phyloP scores from a whole-genome alignment of 305 asterid genomes.

The Salvia sclarea region DNA sequence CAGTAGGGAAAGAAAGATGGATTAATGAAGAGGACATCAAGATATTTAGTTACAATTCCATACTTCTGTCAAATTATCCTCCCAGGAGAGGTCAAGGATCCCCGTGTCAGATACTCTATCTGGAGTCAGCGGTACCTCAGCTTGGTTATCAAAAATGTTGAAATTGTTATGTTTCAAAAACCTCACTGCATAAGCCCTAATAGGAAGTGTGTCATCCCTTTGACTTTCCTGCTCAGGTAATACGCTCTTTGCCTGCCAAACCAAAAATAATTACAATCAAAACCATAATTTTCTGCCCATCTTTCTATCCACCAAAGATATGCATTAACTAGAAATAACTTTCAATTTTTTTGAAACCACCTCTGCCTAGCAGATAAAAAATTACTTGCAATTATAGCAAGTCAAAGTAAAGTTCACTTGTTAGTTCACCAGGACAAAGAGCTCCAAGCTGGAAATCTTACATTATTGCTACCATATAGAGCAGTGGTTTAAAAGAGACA shows the following conservation, averaged over 20 bases:
- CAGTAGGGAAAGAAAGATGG: neutral
- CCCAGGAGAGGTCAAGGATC: constrained; percentile 56
- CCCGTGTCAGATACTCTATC: constrained; percentile 63
- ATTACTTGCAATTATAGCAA: neutral
- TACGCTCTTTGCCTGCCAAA: constrained; percentile 60
- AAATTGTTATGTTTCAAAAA: constrained; percentile 56
- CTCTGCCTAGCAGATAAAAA: constrained; percentile 14
- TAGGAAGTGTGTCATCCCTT: constrained; percentile 46
- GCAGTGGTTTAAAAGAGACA: constrained; percentile 8
- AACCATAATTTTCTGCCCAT: constrained; percentile 17
- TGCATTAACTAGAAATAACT: constrained; percentile 19
- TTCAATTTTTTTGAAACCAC: constrained; percentile 6
- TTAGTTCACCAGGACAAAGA: constrained; percentile 24
- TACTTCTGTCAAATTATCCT: constrained; percentile 70
- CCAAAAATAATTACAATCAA: constrained; percentile 25
- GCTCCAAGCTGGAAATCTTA: constrained; percentile 25
- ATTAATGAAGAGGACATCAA: neutral
- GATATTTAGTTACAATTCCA: constrained; percentile 31
- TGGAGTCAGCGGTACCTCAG: constrained; percentile 63
- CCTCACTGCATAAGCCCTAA: constrained; percentile 71
- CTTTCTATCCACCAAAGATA: constrained; percentile 17
- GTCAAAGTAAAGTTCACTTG: constrained; percentile 18
- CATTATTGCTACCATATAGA: neutral
- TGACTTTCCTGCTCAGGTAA: constrained; percentile 42
- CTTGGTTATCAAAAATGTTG: constrained; percentile 37